Percentiles rank a stretch among this genome's conserved stretches.
Evolutionary conservation across 2,329 filamentous ascomycete genomes (phyloP).

Genomic region (Trichophyton schoenleinii): DNA sequence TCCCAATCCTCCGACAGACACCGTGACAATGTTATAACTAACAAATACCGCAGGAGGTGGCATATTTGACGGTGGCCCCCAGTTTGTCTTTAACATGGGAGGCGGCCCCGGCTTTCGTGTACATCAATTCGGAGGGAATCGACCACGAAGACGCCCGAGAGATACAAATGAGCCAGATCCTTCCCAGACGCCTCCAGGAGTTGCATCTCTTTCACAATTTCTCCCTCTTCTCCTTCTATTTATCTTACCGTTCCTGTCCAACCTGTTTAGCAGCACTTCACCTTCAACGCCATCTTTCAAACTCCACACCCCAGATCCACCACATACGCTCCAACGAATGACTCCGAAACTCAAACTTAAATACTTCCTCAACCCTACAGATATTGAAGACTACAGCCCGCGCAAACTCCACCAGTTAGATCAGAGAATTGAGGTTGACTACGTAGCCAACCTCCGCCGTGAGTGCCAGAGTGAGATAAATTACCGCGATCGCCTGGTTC

Average conservation of each 20-base stretch:
- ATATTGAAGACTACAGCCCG: conserved; percentile 57
- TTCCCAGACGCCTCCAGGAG: conserved; percentile 39
- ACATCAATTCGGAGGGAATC: conserved; percentile 80
- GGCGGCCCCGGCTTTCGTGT: conserved; percentile 84
- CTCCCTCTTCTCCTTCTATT: conserved; percentile 85
- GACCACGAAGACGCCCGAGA: conserved; percentile 63
- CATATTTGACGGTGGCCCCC: conserved; percentile 63
- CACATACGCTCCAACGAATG: conserved; percentile 60
- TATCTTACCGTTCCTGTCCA: conserved; percentile 69
- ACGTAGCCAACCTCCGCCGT: conserved; percentile 52
- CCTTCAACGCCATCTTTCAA: conserved; percentile 56
- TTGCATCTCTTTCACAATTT: conserved; percentile 54
- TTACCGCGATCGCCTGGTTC: conserved; percentile 52
- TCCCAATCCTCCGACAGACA: background rate
- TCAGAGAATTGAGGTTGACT: conserved; percentile 59
- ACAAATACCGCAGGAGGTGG: conserved; percentile 33
- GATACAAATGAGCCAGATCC: conserved; percentile 43
- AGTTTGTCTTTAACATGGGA: conserved; percentile 91
- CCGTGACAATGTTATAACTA: background rate
- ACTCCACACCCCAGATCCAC: conserved; percentile 58
- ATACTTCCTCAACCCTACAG: conserved; percentile 73
- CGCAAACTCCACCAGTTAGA: conserved; percentile 65
- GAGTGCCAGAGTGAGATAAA: conserved; percentile 65
- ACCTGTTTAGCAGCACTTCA: conserved; percentile 53
- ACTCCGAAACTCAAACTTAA: conserved; percentile 60